A percentile compares a stretch with the other conserved stretches of the same genome.
Conservation (phyloP, 495 filamentous ascomycete species). For the Clohesyomyces aquaticus region DNA sequence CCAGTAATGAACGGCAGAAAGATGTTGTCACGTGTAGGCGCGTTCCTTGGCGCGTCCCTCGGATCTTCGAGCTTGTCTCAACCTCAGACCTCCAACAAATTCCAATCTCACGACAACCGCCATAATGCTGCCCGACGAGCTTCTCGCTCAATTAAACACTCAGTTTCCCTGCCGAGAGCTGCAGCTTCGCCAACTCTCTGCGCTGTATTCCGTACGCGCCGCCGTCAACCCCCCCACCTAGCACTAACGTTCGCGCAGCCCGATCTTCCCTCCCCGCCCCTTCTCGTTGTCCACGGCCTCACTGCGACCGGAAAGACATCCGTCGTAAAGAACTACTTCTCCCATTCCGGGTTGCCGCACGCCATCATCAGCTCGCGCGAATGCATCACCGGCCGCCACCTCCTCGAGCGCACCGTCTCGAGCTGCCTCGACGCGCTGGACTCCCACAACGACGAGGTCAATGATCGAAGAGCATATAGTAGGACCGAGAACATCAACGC, state of each 20-base stretch:
- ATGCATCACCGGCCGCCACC: conserved; percentile 86
- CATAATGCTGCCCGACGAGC: conserved; percentile 42
- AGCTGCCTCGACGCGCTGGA: conserved; percentile 37
- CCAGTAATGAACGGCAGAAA: too few relatives aligned
- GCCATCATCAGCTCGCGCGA: conserved; percentile 78
- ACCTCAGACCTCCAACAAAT: background rate
- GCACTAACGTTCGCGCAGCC: conserved; percentile 43
- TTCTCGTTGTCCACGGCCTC: conserved; percentile 80
- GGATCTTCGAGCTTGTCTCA: conserved; percentile 3
- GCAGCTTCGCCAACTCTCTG: conserved; percentile 44
- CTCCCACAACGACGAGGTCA: conserved; percentile 47
- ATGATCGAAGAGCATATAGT: conserved; percentile 50
- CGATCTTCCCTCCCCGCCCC: conserved; percentile 53
- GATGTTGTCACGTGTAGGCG: background rate
- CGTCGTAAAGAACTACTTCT: conserved; percentile 66
- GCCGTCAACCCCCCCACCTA: background rate
- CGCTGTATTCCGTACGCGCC: conserved; percentile 40
- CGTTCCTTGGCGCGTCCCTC: conserved; percentile 11
- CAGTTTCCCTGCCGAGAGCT: conserved; percentile 47
- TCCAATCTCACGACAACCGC: background rate
- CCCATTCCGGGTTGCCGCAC: conserved; percentile 58
- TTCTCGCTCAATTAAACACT: conserved; percentile 34
- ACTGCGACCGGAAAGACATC: conserved; percentile 89
- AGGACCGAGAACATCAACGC: conserved; percentile 78
- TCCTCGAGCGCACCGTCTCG: conserved; percentile 70